phyloP scores from a whole-genome alignment of 768 basidiomycete genomes.

The Rubroboletus pulcherrimus region DNA sequence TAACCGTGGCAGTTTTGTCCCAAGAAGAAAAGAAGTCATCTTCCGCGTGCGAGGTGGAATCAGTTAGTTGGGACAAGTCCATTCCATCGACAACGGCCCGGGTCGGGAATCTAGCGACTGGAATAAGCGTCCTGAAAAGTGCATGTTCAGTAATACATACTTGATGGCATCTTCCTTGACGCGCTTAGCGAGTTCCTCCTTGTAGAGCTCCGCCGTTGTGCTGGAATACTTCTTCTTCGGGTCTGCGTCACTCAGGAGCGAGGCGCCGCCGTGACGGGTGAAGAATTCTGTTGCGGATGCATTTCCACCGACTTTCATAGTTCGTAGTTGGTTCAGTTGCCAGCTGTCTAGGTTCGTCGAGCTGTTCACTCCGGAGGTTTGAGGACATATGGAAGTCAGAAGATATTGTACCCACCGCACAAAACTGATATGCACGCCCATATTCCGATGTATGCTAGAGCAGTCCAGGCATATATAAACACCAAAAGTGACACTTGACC shows the following conservation, averaged over 20 bases:
- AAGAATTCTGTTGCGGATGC: slow-evolving; percentile 84
- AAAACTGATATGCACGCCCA: slow-evolving; percentile 98
- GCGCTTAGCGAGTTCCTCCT: slow-evolving; percentile 80
- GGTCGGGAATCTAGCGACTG: slow-evolving; percentile 58
- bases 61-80: slow-evolving; percentile 39
- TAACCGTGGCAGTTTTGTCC: slow-evolving; percentile 76
- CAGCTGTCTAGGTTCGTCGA: slow-evolving; percentile 97
- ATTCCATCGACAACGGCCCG: slow-evolving; percentile 84
- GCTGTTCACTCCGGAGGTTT: slow-evolving; percentile 40
- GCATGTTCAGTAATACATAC: slow-evolving; percentile 39
- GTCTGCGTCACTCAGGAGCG: slow-evolving; percentile 67
- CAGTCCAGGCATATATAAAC: slow-evolving; percentile 98
- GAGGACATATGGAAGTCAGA: neutral
- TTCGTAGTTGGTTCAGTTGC: slow-evolving; percentile 86
- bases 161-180: slow-evolving; percentile 70
- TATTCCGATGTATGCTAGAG: slow-evolving; percentile 90
- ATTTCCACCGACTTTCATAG: slow-evolving; percentile 97
- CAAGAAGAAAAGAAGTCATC: slow-evolving; percentile 98
- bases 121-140: neutral
- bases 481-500: slow-evolving; percentile 95
- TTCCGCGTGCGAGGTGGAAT: slow-evolving; percentile 49
- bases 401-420: slow-evolving; percentile 62
- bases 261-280: slow-evolving; percentile 75
- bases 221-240: slow-evolving; percentile 88
- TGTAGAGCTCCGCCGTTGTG: slow-evolving; percentile 82